A percentile compares a stretch with the other conserved stretches of the same genome.
Evolutionary conservation across 345 rosid genomes (phyloP).

Genomic region (Atalantia buxifolia): DNA sequence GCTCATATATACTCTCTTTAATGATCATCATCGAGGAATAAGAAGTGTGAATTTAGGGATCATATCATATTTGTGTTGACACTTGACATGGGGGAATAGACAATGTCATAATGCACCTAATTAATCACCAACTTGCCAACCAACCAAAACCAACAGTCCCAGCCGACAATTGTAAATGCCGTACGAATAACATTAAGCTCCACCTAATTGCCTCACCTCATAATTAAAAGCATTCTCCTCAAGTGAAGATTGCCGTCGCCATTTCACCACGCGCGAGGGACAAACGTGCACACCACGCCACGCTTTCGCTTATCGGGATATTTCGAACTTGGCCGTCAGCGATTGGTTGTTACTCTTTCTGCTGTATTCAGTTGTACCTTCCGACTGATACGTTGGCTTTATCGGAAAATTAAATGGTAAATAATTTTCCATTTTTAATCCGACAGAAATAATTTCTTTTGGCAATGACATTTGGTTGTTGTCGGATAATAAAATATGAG

Average conservation of each 20-base stretch:
- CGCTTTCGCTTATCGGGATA: not conserved
- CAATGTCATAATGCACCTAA: constrained; percentile 14
- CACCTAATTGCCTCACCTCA: not conserved
- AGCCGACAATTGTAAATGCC: constrained; percentile 36
- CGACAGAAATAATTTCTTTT: too few relatives aligned
- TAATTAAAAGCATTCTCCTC: constrained; percentile 7
- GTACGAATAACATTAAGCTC: not conserved
- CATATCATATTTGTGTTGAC: too few relatives aligned
- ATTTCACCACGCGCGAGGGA: not conserved
- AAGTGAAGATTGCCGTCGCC: not conserved
- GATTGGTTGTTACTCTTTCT: not conserved
- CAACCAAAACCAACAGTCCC: constrained; percentile 31
- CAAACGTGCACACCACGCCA: not conserved
- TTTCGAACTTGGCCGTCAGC: not conserved
- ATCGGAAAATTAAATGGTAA: not conserved
- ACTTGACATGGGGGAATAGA: not conserved
- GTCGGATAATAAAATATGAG: too few relatives aligned
- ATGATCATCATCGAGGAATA: too few relatives aligned
- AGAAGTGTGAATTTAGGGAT: too few relatives aligned
- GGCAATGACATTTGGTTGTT: not conserved
- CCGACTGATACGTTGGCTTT: not conserved
- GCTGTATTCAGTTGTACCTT: not conserved
- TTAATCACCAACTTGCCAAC: constrained; percentile 31
- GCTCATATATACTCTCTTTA: too few relatives aligned
- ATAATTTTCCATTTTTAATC: too few relatives aligned